Percentiles rank a stretch among this genome's conserved stretches.
Evolutionary conservation across 257 asterid genomes (phyloP).

Genomic region (Plantago major): DNA sequence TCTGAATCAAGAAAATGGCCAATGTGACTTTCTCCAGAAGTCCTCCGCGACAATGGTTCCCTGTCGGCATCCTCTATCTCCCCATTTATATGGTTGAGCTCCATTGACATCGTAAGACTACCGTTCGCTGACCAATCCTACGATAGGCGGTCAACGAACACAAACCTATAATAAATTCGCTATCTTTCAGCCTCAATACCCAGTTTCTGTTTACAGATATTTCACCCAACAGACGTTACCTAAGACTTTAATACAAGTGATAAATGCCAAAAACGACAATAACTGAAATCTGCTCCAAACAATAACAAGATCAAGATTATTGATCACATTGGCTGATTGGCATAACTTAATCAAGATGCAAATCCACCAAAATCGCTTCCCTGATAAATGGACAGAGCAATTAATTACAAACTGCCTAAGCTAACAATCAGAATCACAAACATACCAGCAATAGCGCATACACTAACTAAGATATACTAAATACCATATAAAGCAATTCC

Average conservation of each 20-base stretch:
- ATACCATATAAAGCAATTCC: conserved; percentile 5
- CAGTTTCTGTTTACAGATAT: not conserved
- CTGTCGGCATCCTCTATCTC: conserved; percentile 52
- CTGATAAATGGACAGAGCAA: conserved; percentile 1
- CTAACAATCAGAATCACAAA: conserved; percentile 6
- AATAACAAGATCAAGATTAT: conserved; percentile 18
- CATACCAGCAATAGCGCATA: not conserved
- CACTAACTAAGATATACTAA: not conserved
- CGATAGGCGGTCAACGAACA: not conserved
- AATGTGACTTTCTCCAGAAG: conserved; percentile 15
- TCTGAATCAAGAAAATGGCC: conserved; percentile 37
- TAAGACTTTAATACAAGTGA: not conserved
- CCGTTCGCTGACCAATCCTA: conserved; percentile 8
- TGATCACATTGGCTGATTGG: not conserved
- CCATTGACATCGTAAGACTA: conserved; percentile 36
- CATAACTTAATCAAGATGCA: conserved; percentile 6
- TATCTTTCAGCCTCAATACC: not conserved
- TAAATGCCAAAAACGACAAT: not conserved
- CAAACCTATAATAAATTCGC: not conserved
- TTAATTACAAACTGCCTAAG: not conserved
- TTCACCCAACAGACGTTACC: conserved; percentile 7
- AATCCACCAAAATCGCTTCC: not conserved
- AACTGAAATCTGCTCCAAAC: not conserved
- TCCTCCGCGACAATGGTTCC: conserved; percentile 24
- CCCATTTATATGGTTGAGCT: conserved; percentile 34